Evolutionary conservation across 208 protist species (phyloP).

Genomic region (Trypanosoma mega): DNA sequence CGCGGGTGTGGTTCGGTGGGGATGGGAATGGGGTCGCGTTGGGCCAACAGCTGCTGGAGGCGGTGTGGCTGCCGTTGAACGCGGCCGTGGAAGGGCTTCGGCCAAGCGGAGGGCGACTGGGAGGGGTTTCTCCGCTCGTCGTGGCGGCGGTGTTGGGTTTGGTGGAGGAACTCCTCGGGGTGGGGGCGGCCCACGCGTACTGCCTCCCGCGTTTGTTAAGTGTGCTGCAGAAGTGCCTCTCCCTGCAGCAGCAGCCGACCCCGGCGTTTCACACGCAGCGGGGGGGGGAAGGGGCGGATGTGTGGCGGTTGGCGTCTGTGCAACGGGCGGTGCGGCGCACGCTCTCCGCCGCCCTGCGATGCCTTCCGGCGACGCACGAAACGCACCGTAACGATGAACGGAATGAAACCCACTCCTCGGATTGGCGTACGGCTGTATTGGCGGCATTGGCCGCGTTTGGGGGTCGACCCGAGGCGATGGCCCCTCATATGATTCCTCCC

Average conservation of each 20-base stretch:
- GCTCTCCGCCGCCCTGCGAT: slow-evolving; percentile 46
- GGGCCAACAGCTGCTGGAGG: slow-evolving; percentile 34
- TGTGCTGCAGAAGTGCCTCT: slow-evolving; percentile 52
- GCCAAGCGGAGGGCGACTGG: neutral
- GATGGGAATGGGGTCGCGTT: slow-evolving; percentile 22
- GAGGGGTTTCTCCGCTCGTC: slow-evolving; percentile 32
- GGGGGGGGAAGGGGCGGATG: slow-evolving; percentile 26
- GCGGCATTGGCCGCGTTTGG: slow-evolving; percentile 29
- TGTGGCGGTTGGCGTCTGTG: slow-evolving; percentile 40
- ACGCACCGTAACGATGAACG: too few relatives aligned
- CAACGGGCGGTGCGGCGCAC: slow-evolving; percentile 58
- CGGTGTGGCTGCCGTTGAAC: slow-evolving; percentile 33
- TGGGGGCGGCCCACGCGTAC: slow-evolving; percentile 17
- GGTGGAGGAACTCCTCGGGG: slow-evolving; percentile 28
- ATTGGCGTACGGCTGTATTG: slow-evolving; percentile 8
- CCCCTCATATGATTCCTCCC: slow-evolving; percentile 15
- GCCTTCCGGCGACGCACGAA: too few relatives aligned
- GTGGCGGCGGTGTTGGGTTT: slow-evolving; percentile 17
- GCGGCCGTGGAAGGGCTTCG: slow-evolving; percentile 33
- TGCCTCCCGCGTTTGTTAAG: slow-evolving; percentile 30
- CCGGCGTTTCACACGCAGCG: slow-evolving; percentile 22
- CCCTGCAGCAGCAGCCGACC: slow-evolving; percentile 49
- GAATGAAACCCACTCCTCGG: too few relatives aligned
- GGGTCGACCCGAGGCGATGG: slow-evolving; percentile 12
- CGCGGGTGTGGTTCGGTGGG: too few relatives aligned